Evolutionary conservation across 2,329 filamentous ascomycete species (phyloP).

Genomic region (Berkeleyomyces basicola): DNA sequence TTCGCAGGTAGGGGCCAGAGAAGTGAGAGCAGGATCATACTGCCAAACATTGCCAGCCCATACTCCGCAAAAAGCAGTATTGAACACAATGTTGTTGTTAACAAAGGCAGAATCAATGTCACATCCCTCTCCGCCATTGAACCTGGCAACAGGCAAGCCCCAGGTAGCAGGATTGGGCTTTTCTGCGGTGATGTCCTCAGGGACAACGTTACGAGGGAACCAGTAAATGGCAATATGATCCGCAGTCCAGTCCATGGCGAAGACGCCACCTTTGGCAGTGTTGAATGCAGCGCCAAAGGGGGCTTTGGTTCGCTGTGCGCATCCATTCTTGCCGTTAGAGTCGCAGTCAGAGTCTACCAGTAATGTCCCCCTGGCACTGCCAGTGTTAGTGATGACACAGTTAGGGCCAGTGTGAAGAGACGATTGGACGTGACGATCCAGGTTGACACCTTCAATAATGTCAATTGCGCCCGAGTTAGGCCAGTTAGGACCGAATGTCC

Average conservation of each 20-base stretch:
- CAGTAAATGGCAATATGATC: constrained; percentile 44
- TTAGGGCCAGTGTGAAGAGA: constrained; percentile 51
- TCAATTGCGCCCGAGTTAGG: constrained; percentile 59
- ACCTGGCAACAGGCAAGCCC: constrained; percentile 51
- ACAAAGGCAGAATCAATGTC: constrained; percentile 54
- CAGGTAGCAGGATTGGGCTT: constrained; percentile 51
- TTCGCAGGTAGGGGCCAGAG: constrained; percentile 47
- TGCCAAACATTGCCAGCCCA: constrained; percentile 64
- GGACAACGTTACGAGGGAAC: constrained; percentile 28
- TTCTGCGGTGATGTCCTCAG: constrained; percentile 42
- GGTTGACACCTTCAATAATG: constrained; percentile 63
- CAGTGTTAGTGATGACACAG: constrained; percentile 41
- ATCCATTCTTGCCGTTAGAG: constrained; percentile 39
- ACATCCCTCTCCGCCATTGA: constrained; percentile 49
- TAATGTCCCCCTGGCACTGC: constrained; percentile 28
- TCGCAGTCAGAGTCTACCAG: constrained; percentile 40
- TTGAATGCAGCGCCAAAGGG: constrained; percentile 60
- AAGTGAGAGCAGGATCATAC: constrained; percentile 37
- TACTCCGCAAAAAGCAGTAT: constrained; percentile 73
- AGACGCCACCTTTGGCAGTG: constrained; percentile 48
- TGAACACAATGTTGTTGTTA: constrained; percentile 59
- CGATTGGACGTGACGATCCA: constrained; percentile 39
- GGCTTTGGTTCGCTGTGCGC: constrained; percentile 33
- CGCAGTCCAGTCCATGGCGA: constrained; percentile 61
- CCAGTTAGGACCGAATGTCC: constrained; percentile 52